Conservation (phyloP, 2,329 filamentous ascomycete genomes). For the Botrytis pseudocinerea region DNA sequence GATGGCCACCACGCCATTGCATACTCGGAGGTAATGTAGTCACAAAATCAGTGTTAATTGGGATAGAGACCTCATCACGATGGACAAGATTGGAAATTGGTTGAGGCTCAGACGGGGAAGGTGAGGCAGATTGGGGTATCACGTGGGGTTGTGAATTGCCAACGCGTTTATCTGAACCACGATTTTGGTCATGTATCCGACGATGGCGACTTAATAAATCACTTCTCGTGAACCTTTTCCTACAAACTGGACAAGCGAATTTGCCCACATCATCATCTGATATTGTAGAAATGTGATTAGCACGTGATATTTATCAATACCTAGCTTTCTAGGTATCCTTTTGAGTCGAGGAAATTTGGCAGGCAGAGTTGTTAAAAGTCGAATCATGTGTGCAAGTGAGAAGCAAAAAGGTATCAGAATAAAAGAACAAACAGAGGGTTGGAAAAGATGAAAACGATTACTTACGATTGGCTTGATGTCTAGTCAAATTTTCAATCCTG, state of each 20-base stretch:
- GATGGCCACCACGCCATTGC: not conserved
- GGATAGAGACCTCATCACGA: constrained; percentile 23
- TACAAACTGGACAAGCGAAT: constrained; percentile 36
- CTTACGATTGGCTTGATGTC: constrained; percentile 41
- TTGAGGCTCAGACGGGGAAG: constrained; percentile 22
- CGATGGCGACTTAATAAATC: constrained; percentile 39
- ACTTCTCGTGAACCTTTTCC: constrained; percentile 38
- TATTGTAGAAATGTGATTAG: not conserved
- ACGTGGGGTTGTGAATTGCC: constrained; percentile 26
- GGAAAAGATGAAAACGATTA: not conserved
- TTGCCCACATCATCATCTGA: constrained; percentile 39
- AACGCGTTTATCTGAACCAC: constrained; percentile 18
- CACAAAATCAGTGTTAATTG: not conserved
- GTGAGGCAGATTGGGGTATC: constrained; percentile 22
- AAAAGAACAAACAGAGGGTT: not conserved
- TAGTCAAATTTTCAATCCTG: constrained; percentile 38
- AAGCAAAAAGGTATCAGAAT: not conserved
- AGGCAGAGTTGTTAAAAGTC: not conserved
- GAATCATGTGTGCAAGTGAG: not conserved
- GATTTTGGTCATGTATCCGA: constrained; percentile 32
- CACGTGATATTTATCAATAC: not conserved
- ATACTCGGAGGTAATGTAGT: not conserved
- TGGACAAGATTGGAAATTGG: constrained; percentile 22
- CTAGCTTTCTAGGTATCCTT: not conserved
- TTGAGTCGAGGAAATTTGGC: not conserved